Base-by-base conservation (phyloP, 2,329 filamentous ascomycete genomes). In the Xylaria digitata region DNA sequence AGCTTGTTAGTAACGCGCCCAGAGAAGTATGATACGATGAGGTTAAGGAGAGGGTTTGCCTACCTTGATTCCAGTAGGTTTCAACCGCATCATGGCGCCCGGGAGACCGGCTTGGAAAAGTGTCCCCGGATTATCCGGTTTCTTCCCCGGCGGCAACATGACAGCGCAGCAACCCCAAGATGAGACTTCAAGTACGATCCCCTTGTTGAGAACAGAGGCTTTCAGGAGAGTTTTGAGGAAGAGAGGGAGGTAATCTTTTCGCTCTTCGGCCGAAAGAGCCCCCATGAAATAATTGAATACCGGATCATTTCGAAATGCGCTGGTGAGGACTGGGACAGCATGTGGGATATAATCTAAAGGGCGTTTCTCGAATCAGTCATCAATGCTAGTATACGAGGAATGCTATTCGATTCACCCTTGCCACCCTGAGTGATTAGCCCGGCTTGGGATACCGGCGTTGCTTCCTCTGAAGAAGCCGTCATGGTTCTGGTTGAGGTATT, bases 271-370 rank as follows among this genome's bases (percentile, higher is more conserved):
- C 4, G 67, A 59, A 15, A 67, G 30, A 11, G 53, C 61, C 19
- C 53, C 61, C 61, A 70, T 56, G 8, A 70, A 64, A 42, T 65
- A 67, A n/a, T 46, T 49, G 53, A 63, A 70, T 37, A 63, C 32
- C 4, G 65, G 65, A n/a, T 70, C 67, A 21, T 63, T 45, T 17
- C n/a, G 50, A 37, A 70, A 70, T 37, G 67, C 67, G 2, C 8
- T 21, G 0, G 57, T 55, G 11, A 70, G 50, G 21, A 70, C 58
- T 3, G 61, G 61, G 3, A 57, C 15, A 6, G 58, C 53, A 6
- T 37, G 34, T 6, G 43, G 30, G 6, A 66, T 55, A n/a, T 49
- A 49, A 32, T 70, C 68, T 70, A n/a, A 37, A 52, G 21, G 7
- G 7, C 6, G 9, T 40, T 15, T 19, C 17, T 64, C 4, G 45